Conservation (phyloP, 306 rosid species). For the Cucurbita ficifolia region DNA sequence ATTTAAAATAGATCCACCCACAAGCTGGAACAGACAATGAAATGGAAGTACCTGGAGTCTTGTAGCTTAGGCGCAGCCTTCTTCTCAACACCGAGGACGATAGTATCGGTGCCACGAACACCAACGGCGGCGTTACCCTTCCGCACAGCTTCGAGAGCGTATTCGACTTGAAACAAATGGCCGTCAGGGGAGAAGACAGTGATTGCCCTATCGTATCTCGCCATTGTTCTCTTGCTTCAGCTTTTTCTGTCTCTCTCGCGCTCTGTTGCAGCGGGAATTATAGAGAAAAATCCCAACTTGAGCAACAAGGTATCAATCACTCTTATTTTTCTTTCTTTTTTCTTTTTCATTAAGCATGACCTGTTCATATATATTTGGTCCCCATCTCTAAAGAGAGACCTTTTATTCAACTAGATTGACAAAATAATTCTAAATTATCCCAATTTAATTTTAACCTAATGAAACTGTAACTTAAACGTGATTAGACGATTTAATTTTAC, state of each 20-base stretch:
- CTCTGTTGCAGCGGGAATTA: background rate
- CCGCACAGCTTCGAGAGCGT: conserved; percentile 96
- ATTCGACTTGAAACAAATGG: conserved; percentile 90
- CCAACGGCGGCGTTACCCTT: conserved; percentile 99
- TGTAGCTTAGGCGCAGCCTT: conserved; percentile 91
- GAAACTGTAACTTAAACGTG: no score
- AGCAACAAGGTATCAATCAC: conserved; percentile 5
- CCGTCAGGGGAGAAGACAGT: conserved; percentile 97
- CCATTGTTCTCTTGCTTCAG: conserved; percentile 28
- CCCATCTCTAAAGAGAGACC: no score
- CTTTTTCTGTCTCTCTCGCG: background rate
- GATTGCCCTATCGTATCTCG: conserved; percentile 93
- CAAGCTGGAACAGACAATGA: background rate
- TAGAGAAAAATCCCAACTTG: conserved; percentile 1
- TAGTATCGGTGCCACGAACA: conserved; percentile 90
- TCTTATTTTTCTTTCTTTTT: background rate
- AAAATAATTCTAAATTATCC: no score
- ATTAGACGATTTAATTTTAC: no score
- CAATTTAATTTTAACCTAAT: no score
- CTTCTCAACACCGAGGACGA: conserved; percentile 96
- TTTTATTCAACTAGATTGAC: no score
- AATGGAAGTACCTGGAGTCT: conserved; percentile 53
- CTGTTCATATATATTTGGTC: no score
- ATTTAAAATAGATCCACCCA: background rate
- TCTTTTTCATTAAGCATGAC: background rate